A percentile compares a stretch with the other conserved stretches of the same genome.
phyloP scores from a whole-genome alignment of 257 asterid species.

The Handroanthus guayacan region DNA sequence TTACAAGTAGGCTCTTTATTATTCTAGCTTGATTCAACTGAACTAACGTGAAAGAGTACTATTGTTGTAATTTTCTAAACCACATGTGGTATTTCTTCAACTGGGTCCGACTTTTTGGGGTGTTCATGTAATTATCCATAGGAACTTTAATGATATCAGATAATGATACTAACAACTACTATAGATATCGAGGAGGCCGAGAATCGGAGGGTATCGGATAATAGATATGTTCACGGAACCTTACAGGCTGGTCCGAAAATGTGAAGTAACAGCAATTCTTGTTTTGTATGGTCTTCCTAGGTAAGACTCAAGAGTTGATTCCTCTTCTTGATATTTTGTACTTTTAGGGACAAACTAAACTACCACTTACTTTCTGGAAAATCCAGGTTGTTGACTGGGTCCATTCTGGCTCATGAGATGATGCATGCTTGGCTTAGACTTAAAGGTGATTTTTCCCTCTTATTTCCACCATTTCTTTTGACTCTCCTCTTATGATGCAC shows the following conservation, averaged over 20 bases:
- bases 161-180: conserved; percentile 20
- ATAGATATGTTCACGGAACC: conserved; percentile 97
- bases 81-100: no score
- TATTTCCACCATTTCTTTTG: background rate
- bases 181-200: conserved; percentile 86
- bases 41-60: no score
- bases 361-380: background rate
- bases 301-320: conserved; percentile 43
- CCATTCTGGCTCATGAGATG: conserved; percentile 98
- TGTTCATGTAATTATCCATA: no score
- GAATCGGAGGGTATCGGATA: conserved; percentile 82
- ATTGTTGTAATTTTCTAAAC: no score
- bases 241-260: conserved; percentile 68
- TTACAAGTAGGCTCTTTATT: no score
- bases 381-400: conserved; percentile 84
- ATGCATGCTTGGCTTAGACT: conserved; percentile 99
- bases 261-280: conserved; percentile 98
- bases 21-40: no score
- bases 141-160: no score
- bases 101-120: no score
- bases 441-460: conserved; percentile 59
- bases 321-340: conserved; percentile 3
- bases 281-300: conserved; percentile 95
- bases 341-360: background rate
- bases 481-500: no score